Percentiles rank a stretch among this genome's conserved stretches.
phyloP scores from a whole-genome alignment of 129 eudicot genomes.

The Artemisia tridentata region DNA sequence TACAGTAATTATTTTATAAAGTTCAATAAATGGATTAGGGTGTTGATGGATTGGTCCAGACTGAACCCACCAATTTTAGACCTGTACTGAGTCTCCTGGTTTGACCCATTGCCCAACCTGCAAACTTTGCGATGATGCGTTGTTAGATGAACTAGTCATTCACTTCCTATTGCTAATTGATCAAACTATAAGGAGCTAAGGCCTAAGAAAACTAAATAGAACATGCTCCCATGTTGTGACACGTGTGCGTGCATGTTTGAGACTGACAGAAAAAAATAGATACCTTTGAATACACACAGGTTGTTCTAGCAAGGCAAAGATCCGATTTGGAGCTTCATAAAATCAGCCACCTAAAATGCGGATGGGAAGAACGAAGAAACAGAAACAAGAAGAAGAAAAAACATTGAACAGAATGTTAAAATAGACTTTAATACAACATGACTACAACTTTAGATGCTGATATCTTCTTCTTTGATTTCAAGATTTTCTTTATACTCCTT shows the following conservation, averaged over 20 bases:
- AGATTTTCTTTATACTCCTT: slow-evolving; percentile 38
- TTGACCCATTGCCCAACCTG: background rate
- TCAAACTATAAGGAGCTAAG: background rate
- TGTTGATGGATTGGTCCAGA: background rate
- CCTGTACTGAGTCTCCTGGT: background rate
- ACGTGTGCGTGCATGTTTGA: background rate
- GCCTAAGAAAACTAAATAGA: background rate
- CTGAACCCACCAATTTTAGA: background rate
- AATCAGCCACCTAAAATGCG: slow-evolving; percentile 8
- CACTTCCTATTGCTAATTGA: background rate
- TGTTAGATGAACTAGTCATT: background rate
- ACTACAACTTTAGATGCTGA: slow-evolving; percentile 32
- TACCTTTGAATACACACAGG: slow-evolving; percentile 35
- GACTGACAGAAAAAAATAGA: background rate
- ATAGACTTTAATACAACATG: slow-evolving; percentile 5
- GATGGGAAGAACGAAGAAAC: background rate
- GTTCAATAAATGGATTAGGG: background rate
- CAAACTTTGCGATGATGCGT: background rate
- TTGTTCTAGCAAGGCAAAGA: slow-evolving; percentile 22
- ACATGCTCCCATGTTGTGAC: slow-evolving; percentile 1
- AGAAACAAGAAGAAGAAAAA: background rate
- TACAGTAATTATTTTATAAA: background rate
- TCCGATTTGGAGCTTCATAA: slow-evolving; percentile 27
- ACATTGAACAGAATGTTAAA: slow-evolving; percentile 1
- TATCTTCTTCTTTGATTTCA: slow-evolving; percentile 49